Evolutionary conservation across 1,284 basidiomycete genomes (phyloP).

Genomic region (Trichosporon faecale): DNA sequence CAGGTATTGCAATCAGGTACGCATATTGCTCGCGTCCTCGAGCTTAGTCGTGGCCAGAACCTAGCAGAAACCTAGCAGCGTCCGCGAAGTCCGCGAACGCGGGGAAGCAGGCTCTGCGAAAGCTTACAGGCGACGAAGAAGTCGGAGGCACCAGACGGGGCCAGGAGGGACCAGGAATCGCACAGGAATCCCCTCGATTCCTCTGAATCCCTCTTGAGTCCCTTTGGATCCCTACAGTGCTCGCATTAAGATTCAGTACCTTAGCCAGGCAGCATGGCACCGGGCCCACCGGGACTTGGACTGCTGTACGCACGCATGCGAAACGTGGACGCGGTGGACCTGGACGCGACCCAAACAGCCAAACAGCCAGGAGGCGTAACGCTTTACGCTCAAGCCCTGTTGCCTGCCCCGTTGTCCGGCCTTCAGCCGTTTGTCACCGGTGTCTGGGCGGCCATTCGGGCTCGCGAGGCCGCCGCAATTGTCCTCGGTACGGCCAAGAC

Average conservation of each 20-base stretch:
- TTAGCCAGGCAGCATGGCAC: background rate
- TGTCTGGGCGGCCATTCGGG: background rate
- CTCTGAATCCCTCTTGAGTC: too few relatives aligned
- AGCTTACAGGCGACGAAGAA: background rate
- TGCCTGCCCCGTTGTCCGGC: too few relatives aligned
- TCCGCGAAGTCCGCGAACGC: too few relatives aligned
- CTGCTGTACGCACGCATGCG: background rate
- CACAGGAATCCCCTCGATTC: constrained; percentile 1
- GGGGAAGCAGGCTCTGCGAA: too few relatives aligned
- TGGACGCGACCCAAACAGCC: background rate
- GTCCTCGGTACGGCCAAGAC: background rate
- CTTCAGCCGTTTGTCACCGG: background rate
- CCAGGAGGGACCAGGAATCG: background rate
- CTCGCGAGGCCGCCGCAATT: background rate
- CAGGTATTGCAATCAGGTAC: background rate
- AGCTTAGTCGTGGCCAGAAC: background rate
- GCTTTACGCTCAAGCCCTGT: background rate
- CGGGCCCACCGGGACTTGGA: background rate
- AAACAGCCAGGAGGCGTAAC: background rate
- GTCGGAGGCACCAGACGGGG: background rate
- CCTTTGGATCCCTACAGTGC: background rate
- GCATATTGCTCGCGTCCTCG: background rate
- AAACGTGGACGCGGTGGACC: background rate
- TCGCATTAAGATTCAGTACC: constrained; percentile 1
- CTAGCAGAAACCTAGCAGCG: background rate